These are phyloP conservation scores for Pseudocercospora musae DNA, from an alignment of 2,329 filamentous ascomycete species.

Conservation along the genomic window DNA sequence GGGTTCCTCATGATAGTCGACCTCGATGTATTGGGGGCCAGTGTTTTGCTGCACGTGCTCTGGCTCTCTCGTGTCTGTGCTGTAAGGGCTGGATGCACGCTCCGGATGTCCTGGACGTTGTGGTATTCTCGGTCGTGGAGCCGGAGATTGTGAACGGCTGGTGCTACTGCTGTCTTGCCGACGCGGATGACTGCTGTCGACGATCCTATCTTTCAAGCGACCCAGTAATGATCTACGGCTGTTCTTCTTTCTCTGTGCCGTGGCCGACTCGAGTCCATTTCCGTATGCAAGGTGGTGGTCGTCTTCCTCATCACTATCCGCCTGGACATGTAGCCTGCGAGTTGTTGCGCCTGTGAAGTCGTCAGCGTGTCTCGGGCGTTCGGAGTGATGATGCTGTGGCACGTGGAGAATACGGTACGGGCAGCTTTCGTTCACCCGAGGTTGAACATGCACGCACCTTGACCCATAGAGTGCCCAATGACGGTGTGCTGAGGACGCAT, in stretches of 20 bases:
- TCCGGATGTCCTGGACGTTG: conserved; percentile 6
- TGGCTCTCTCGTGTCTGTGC: conserved; percentile 12
- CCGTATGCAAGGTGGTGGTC: conserved; percentile 24
- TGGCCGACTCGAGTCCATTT: neutral
- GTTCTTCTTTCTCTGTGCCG: neutral
- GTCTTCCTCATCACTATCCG: conserved; percentile 20
- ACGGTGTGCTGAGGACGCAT: conserved; percentile 19
- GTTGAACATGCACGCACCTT: neutral
- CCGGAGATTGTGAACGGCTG: conserved; percentile 20
- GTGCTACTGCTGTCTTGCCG: conserved; percentile 10
- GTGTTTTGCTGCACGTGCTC: conserved; percentile 1
- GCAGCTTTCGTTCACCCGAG: no score
- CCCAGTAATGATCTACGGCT: conserved; percentile 19
- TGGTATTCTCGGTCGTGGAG: neutral
- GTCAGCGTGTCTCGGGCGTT: no score
- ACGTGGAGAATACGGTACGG: no score
- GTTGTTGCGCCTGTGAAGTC: neutral
- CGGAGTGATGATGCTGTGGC: no score
- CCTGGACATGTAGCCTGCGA: conserved; percentile 9
- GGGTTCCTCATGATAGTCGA: conserved; percentile 21
- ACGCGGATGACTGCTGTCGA: conserved; percentile 17
- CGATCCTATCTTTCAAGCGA: conserved; percentile 24
- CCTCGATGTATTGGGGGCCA: conserved; percentile 16
- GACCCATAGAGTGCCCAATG: conserved; percentile 7
- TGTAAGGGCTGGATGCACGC: conserved; percentile 14